Evolutionary conservation across 345 rosid species (phyloP), one percentile per base, ranked within the genome.

Genomic region (Brassica cretica): DNA sequence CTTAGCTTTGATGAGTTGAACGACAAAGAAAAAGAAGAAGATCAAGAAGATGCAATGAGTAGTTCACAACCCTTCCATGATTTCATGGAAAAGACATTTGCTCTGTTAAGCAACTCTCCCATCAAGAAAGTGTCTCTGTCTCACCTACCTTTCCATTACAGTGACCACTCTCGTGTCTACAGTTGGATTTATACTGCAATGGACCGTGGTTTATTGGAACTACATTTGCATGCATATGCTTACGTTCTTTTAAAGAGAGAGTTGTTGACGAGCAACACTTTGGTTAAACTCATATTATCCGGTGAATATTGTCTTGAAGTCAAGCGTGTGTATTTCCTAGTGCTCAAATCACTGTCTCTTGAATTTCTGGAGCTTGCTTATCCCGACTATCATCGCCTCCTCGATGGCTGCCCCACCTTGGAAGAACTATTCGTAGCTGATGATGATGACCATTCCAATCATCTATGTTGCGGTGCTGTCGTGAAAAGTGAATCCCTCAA

Each of bases 301-400:
- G 56, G 56, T 6, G 18, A 21, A 1, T 19, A 19, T 12, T 0
- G 0, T 11, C 35, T 44, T 7, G 12, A 44, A 44, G 18, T 66
- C 18, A 2, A 24, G 2, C 51, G 9, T 41, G 70, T 21, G 56
- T 51, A 15, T 68, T 9, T 68, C 44, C 62, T 44, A 0, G 61
- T 41, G n/a, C 41, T 68, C 72, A 68, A 68, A 51, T 51, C 71
- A 49, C 72, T 68, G 3, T 68, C n/a, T 46, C n/a, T 14, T 49
- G 3, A 12, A 49, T 49, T 14, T 49, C 6, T 49, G 18, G 7
- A 37, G 55, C 46, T 39, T 39, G 46, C 5, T 44, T 11, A 4
- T 12, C n/a, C n/a, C 51, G n/a, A 44, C 4, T 44, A 44, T 5
- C 12, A n/a, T 11, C n/a, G 12, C 5, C 51, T 44, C 51, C 51